A percentile compares a stretch with the other conserved stretches of the same genome.
Evolutionary conservation across 2,329 filamentous ascomycete species (phyloP).

Genomic region (Cryphonectria naterciae): DNA sequence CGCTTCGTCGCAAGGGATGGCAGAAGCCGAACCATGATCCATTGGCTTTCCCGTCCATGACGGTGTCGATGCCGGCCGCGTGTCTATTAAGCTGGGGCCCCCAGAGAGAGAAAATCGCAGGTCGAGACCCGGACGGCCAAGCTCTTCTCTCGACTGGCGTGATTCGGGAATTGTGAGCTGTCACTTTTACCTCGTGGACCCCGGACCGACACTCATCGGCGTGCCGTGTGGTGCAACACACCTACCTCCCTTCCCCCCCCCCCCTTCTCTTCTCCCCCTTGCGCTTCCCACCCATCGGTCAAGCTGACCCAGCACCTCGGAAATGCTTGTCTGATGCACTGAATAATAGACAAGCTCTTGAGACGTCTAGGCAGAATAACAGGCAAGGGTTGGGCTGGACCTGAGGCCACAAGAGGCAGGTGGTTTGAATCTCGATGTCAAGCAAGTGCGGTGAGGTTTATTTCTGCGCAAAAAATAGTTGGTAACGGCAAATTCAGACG

Average conservation of each 20-base stretch:
- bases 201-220: background rate
- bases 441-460: background rate
- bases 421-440: background rate
- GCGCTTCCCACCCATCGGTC: background rate
- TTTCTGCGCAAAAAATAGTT: background rate
- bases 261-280: background rate
- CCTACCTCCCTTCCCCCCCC: background rate
- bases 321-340: background rate
- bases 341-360: background rate
- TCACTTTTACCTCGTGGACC: slow-evolving; percentile 14
- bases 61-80: background rate
- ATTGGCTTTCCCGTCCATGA: background rate
- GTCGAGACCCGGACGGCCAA: slow-evolving; percentile 9
- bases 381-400: background rate
- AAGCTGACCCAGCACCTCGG: background rate
- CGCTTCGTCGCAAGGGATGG: slow-evolving; percentile 5
- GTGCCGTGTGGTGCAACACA: background rate
- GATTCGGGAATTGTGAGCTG: slow-evolving; percentile 20
- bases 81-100: background rate
- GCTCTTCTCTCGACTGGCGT: slow-evolving; percentile 1
- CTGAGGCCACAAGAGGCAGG: background rate
- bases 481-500: background rate
- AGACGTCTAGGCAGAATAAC: background rate
- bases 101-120: background rate
- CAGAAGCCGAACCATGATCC: background rate